These are phyloP conservation scores for Camellia lanceoleosa DNA, from an alignment of 148 eudicot species.

Conservation along the genomic window DNA sequence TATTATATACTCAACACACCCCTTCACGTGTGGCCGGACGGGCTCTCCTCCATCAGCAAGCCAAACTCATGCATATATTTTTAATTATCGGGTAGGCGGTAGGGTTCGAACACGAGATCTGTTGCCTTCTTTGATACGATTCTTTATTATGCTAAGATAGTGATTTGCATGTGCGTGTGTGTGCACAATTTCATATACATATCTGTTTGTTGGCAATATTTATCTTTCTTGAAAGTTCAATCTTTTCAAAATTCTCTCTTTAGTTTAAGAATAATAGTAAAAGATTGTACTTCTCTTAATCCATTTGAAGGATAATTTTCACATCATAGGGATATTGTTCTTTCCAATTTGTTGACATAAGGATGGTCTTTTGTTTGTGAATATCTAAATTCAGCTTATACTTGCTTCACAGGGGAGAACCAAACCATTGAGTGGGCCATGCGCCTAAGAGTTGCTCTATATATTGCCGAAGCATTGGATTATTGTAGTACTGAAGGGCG, in stretches of 20 bases:
- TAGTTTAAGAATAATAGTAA: background rate
- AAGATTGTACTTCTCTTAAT: background rate
- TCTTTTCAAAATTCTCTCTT: background rate
- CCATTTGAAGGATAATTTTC: constrained; percentile 1
- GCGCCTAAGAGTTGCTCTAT: constrained; percentile 79
- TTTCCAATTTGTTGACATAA: background rate
- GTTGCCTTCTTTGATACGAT: too few relatives aligned
- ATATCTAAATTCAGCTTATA: constrained; percentile 1
- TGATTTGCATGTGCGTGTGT: background rate
- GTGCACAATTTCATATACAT: background rate
- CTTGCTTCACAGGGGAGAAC: constrained; percentile 70
- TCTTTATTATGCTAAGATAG: constrained; percentile 3
- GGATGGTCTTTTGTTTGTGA: background rate
- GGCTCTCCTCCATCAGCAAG: too few relatives aligned
- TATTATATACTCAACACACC: too few relatives aligned
- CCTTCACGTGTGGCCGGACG: too few relatives aligned
- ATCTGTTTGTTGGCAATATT: background rate
- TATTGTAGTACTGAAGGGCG: constrained; percentile 83
- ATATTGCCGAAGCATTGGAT: constrained; percentile 87
- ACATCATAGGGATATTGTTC: background rate
- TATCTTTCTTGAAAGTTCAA: background rate
- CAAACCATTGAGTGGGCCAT: constrained; percentile 95
- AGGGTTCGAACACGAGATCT: too few relatives aligned
- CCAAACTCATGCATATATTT: too few relatives aligned
- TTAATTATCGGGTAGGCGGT: too few relatives aligned